A percentile compares a stretch with the other conserved stretches of the same genome.
Conservation (phyloP, 805 yeast genomes). For the Debaryomyces hansenii region DNA sequence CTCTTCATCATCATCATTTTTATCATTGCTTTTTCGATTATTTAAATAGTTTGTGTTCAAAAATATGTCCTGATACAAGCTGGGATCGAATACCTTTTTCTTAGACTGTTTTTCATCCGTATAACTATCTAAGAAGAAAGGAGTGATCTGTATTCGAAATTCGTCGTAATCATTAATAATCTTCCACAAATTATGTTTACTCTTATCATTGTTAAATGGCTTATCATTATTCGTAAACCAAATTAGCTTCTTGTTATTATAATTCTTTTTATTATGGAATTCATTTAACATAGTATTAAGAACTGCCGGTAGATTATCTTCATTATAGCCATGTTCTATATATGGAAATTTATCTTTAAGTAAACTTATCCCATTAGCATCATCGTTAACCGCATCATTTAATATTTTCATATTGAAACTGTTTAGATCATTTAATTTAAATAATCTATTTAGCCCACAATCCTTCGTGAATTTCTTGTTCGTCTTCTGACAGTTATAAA, state of each 20-base stretch:
- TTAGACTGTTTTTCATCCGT: slow-evolving; percentile 12
- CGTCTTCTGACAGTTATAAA: slow-evolving; percentile 50
- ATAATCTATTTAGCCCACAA: slow-evolving; percentile 48
- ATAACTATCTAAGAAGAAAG: slow-evolving; percentile 53
- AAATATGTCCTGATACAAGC: slow-evolving; percentile 56
- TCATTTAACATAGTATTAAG: slow-evolving; percentile 57
- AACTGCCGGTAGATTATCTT: slow-evolving; percentile 33
- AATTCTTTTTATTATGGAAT: slow-evolving; percentile 47
- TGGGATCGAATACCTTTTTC: slow-evolving; percentile 31
- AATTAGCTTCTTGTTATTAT: slow-evolving; percentile 59
- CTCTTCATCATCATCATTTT: slow-evolving; percentile 13
- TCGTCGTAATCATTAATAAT: slow-evolving; percentile 62
- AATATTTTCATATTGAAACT: slow-evolving; percentile 56
- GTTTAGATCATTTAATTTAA: slow-evolving; percentile 56
- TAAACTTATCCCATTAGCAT: slow-evolving; percentile 10
- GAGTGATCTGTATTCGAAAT: slow-evolving; percentile 53
- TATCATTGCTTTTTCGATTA: slow-evolving; percentile 18
- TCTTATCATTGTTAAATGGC: slow-evolving; percentile 52
- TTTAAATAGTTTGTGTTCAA: slow-evolving; percentile 48
- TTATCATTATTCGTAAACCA: slow-evolving; percentile 74
- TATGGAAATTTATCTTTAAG: slow-evolving; percentile 4
- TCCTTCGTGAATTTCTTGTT: slow-evolving; percentile 26
- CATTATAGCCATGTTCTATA: slow-evolving; percentile 13
- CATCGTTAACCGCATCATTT: slow-evolving; percentile 51
- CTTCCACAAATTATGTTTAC: slow-evolving; percentile 51